phyloP scores from a whole-genome alignment of 768 basidiomycete species.

The Pulveroboletus sp. region DNA sequence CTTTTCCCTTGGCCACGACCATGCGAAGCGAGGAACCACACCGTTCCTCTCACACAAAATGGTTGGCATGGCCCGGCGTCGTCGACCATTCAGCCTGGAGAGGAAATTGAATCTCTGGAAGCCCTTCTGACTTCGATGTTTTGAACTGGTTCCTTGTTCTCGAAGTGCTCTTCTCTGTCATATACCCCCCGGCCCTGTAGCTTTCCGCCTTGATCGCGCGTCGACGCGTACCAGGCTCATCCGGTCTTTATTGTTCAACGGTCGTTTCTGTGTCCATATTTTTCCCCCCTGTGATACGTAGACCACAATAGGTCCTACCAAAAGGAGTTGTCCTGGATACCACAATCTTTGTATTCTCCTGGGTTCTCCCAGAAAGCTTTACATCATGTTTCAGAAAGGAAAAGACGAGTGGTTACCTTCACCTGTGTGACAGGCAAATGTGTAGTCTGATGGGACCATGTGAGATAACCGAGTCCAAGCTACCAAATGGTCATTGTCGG shows the following conservation, averaged over 20 bases:
- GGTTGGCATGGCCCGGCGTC: constrained; percentile 8
- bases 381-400: neutral
- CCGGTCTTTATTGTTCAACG: constrained; percentile 1
- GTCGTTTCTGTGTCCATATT: constrained; percentile 10
- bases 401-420: neutral
- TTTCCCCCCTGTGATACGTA: neutral
- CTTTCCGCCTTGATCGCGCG: constrained; percentile 2
- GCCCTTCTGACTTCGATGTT: constrained; percentile 4
- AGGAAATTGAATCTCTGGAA: constrained; percentile 14
- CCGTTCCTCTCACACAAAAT: constrained; percentile 3
- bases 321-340: constrained; percentile 9
- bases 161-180: neutral
- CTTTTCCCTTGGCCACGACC: constrained; percentile 6
- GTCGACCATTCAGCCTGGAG: neutral
- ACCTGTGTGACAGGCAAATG: neutral
- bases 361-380: neutral
- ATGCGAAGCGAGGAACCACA: constrained; percentile 1
- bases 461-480: too few relatives aligned
- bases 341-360: neutral
- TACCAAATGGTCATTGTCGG: too few relatives aligned
- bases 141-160: neutral
- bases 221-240: constrained; percentile 7
- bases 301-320: neutral
- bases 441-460: neutral
- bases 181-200: neutral